phyloP scores from a whole-genome alignment of 1,284 basidiomycete species.

The Trichosporon sp. region DNA sequence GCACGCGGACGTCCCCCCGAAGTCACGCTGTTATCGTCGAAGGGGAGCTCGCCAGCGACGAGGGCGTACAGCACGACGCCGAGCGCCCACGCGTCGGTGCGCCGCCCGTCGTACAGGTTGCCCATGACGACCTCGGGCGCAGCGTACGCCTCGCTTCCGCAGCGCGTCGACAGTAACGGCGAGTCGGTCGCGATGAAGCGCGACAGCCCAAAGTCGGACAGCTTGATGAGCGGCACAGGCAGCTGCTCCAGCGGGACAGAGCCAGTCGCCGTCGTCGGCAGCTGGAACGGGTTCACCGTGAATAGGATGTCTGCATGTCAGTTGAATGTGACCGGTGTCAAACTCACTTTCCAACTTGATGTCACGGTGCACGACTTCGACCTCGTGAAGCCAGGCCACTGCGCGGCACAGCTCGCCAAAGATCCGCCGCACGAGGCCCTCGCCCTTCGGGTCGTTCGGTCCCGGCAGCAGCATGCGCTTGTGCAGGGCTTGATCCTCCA shows the following conservation, averaged over 20 bases:
- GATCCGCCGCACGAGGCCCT: conserved; percentile 61
- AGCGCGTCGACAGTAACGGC: conserved; percentile 75
- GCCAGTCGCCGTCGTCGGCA: conserved; percentile 35
- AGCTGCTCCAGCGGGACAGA: conserved; percentile 47
- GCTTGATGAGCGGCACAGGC: conserved; percentile 67
- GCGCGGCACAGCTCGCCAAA: conserved; percentile 75
- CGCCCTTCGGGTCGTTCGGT: conserved; percentile 27
- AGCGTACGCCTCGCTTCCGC: conserved; percentile 86
- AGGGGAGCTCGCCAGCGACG: conserved; percentile 57
- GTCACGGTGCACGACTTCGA: conserved; percentile 83
- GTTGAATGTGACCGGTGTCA: neutral
- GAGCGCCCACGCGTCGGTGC: conserved; percentile 85
- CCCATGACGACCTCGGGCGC: conserved; percentile 84
- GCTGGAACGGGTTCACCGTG: conserved; percentile 51
- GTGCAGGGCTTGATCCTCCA: conserved; percentile 61
- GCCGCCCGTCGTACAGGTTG: conserved; percentile 71
- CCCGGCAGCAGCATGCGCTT: conserved; percentile 45
- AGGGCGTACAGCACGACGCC: conserved; percentile 78
- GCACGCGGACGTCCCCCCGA: conserved; percentile 21
- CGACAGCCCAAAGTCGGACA: conserved; percentile 86
- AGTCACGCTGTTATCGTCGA: conserved; percentile 31
- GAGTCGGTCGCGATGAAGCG: conserved; percentile 70
- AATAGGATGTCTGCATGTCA: conserved; percentile 58
- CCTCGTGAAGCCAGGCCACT: conserved; percentile 84
- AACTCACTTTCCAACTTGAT: conserved; percentile 88